These are phyloP conservation scores for Hyphodiscus sp. DNA, from an alignment of 2,329 filamentous ascomycete species.

Conservation along the genomic window DNA sequence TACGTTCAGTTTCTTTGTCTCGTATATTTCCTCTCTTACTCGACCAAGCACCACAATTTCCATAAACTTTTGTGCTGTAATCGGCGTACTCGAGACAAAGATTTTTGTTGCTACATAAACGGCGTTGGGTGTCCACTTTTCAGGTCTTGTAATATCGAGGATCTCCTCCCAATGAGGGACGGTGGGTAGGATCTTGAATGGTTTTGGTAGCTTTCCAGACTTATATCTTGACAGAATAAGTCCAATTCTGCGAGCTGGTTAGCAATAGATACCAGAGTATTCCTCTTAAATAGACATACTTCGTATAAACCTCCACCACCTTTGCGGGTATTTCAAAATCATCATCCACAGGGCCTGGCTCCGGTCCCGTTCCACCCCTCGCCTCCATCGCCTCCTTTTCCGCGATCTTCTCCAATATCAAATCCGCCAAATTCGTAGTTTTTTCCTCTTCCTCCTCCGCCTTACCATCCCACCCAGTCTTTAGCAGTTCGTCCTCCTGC, in stretches of 20 bases:
- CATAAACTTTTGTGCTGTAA: slow-evolving; percentile 76
- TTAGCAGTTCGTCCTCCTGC: slow-evolving; percentile 43
- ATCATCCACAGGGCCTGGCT: slow-evolving; percentile 53
- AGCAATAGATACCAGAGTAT: slow-evolving; percentile 1
- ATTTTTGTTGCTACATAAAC: slow-evolving; percentile 86
- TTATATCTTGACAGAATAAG: slow-evolving; percentile 88
- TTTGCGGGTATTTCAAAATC: slow-evolving; percentile 83
- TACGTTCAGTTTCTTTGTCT: slow-evolving; percentile 91
- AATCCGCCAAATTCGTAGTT: slow-evolving; percentile 77
- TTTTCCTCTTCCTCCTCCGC: slow-evolving; percentile 37
- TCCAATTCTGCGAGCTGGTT: slow-evolving; percentile 55
- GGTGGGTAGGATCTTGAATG: slow-evolving; percentile 92
- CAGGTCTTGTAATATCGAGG: slow-evolving; percentile 75
- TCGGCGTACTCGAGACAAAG: slow-evolving; percentile 79
- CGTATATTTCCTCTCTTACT: slow-evolving; percentile 89
- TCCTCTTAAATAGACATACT: slow-evolving; percentile 45
- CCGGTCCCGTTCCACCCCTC: slow-evolving; percentile 20
- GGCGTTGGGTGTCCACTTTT: slow-evolving; percentile 68
- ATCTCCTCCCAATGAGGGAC: slow-evolving; percentile 90
- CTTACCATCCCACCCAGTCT: slow-evolving; percentile 26
- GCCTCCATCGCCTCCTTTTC: slow-evolving; percentile 71
- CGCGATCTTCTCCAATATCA: slow-evolving; percentile 92
- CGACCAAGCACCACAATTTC: slow-evolving; percentile 80
- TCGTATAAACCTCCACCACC: slow-evolving; percentile 89
- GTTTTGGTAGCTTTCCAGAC: slow-evolving; percentile 92